phyloP scores from a whole-genome alignment of 2,329 filamentous ascomycete species.

The Colletotrichum sp. region DNA sequence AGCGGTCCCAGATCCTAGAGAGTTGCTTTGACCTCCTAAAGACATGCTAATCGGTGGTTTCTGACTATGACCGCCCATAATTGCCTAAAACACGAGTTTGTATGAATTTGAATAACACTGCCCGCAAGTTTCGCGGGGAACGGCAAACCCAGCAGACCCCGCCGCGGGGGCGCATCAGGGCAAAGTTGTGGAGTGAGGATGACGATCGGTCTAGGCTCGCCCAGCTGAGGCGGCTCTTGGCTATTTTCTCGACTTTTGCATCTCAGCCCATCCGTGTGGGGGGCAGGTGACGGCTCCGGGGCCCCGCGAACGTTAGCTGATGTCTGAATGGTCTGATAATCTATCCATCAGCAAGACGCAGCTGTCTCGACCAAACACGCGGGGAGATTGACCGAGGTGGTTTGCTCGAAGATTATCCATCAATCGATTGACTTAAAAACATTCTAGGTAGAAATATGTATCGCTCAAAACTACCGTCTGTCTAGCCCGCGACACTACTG shows the following conservation, averaged over 20 bases:
- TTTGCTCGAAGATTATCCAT: not conserved
- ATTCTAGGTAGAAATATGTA: fast-evolving
- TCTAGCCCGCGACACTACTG: too few species aligned
- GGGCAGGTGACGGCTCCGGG: not conserved
- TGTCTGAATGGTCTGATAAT: not conserved
- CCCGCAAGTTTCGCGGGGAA: not conserved
- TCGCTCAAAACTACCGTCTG: not conserved
- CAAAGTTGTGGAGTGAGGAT: conserved; percentile 1
- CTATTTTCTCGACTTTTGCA: not conserved
- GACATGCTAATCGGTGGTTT: not conserved
- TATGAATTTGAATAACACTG: fast-evolving
- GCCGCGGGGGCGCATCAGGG: not conserved
- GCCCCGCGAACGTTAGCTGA: not conserved
- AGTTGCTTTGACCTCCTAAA: fast-evolving
- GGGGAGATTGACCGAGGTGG: not conserved
- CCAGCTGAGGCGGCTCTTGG: not conserved
- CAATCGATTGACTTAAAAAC: not conserved
- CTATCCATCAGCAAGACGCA: not conserved
- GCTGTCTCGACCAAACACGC: not conserved
- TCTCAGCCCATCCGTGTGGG: not conserved
- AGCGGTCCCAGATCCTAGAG: too few species aligned
- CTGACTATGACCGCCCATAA: fast-evolving
- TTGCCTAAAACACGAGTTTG: fast-evolving
- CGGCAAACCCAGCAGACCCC: not conserved
- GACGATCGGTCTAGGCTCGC: not conserved